Percentiles rank a stretch among this genome's conserved stretches.
Conservation (phyloP, 768 basidiomycete species). For the Panaeolus papilionaceus region DNA sequence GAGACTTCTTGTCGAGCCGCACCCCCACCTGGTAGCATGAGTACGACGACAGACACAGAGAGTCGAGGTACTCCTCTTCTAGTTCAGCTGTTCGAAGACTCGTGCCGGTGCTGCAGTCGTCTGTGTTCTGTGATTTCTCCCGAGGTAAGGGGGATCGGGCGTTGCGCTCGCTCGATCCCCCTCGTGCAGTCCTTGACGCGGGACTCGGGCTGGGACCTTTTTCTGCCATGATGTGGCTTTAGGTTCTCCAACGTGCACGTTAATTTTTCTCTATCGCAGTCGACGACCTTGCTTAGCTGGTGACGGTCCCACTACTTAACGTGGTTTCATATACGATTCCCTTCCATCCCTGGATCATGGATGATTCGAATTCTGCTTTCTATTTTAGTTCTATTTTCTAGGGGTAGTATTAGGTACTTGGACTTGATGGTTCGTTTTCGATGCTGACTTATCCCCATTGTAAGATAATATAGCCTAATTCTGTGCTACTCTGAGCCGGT, state of each 20-base stretch:
- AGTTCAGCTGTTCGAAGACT: background rate
- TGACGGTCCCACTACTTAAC: too few species aligned
- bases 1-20: background rate
- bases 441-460: too few species aligned
- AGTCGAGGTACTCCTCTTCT: background rate
- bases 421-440: too few species aligned
- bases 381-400: too few species aligned
- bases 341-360: too few species aligned
- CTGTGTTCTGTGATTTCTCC: background rate
- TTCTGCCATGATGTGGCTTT: background rate
- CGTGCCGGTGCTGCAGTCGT: background rate
- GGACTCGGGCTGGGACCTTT: constrained; percentile 11
- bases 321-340: too few species aligned
- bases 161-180: background rate
- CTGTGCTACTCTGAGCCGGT: too few species aligned
- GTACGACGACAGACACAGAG: background rate
- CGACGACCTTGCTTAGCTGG: background rate
- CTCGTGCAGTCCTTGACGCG: constrained; percentile 13
- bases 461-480: too few species aligned
- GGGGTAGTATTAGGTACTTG: too few species aligned
- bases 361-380: too few species aligned
- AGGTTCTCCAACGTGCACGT: constrained; percentile 12
- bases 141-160: constrained; percentile 11
- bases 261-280: background rate
- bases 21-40: constrained; percentile 11